A percentile compares a stretch with the other conserved stretches of the same genome.
Conservation (phyloP, 805 yeast genomes). For the Saccharomycopsis guyanensis region DNA sequence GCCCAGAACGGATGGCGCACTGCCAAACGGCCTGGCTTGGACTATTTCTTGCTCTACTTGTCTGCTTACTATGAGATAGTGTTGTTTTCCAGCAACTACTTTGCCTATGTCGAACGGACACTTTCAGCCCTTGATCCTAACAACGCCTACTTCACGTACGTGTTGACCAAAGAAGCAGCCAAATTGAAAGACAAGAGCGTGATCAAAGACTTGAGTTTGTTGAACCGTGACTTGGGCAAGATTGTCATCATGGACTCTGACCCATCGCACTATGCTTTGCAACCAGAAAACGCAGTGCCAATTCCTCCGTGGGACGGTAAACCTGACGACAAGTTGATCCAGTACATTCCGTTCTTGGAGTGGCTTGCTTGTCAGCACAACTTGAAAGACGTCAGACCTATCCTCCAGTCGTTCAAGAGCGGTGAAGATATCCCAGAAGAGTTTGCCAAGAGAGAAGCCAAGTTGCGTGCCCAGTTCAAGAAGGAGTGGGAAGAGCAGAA, state of each 20-base stretch:
- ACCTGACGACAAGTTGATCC: conserved; percentile 71
- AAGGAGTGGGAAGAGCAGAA: conserved; percentile 39
- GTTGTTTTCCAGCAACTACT: conserved; percentile 75
- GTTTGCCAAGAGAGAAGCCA: conserved; percentile 68
- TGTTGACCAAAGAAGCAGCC: conserved; percentile 86
- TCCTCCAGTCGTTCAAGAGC: conserved; percentile 64
- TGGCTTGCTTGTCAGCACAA: conserved; percentile 78
- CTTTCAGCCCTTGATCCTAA: conserved; percentile 89
- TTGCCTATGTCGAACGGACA: conserved; percentile 77
- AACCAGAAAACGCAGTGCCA: conserved; percentile 92
- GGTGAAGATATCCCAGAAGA: conserved; percentile 66
- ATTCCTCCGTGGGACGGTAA: conserved; percentile 81
- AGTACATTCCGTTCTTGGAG: conserved; percentile 87
- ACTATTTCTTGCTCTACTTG: conserved; percentile 89
- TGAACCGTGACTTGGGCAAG: conserved; percentile 86
- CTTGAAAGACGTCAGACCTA: conserved; percentile 83
- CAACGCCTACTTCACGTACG: conserved; percentile 80
- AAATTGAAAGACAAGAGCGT: conserved; percentile 74
- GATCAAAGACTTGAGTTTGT: conserved; percentile 79
- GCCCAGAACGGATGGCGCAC: conserved; percentile 95
- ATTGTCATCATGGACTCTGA: conserved; percentile 74
- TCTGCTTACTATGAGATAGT: conserved; percentile 96
- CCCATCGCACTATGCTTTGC: conserved; percentile 63
- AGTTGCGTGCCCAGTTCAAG: conserved; percentile 64
- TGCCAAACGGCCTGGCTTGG: conserved; percentile 97